phyloP scores from a whole-genome alignment of 352 stramenopile genomes.

The Blastocystis sp. region DNA sequence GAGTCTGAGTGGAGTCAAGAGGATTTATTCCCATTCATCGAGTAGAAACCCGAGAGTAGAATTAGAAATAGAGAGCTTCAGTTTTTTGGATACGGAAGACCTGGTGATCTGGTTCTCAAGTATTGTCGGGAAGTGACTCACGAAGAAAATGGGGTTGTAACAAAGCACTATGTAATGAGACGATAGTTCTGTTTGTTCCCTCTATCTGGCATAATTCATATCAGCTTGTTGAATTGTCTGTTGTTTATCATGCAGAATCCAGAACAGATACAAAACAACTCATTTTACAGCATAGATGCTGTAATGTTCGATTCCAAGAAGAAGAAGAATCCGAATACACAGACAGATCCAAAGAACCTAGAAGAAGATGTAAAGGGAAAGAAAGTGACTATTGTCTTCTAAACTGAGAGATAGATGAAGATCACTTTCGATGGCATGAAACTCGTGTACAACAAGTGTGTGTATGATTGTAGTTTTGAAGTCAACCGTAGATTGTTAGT shows the following conservation, averaged over 20 bases:
- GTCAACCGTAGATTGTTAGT: neutral
- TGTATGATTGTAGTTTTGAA: neutral
- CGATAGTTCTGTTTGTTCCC: slow-evolving; percentile 48
- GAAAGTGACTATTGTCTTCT: neutral
- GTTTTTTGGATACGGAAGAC: neutral
- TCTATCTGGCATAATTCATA: neutral
- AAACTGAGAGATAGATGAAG: slow-evolving; percentile 30
- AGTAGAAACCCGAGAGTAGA: neutral
- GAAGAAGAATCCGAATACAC: slow-evolving; percentile 47
- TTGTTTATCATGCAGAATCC: neutral
- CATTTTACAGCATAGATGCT: slow-evolving; percentile 32
- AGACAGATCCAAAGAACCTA: neutral
- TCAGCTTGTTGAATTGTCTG: neutral
- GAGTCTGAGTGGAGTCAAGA: slow-evolving; percentile 58
- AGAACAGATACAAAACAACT: neutral
- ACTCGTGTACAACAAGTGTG: slow-evolving; percentile 46
- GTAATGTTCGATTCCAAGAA: slow-evolving; percentile 57
- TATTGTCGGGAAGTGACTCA: slow-evolving; percentile 41
- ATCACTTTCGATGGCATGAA: slow-evolving; percentile 57
- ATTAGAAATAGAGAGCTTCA: slow-evolving; percentile 31
- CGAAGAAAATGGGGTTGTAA: neutral
- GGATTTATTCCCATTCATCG: slow-evolving; percentile 28
- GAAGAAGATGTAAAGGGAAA: slow-evolving; percentile 49
- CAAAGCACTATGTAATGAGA: slow-evolving; percentile 31
- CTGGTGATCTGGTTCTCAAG: slow-evolving; percentile 51